phyloP scores from a whole-genome alignment of 1,284 basidiomycete species.

The Meira miltonrushii region DNA sequence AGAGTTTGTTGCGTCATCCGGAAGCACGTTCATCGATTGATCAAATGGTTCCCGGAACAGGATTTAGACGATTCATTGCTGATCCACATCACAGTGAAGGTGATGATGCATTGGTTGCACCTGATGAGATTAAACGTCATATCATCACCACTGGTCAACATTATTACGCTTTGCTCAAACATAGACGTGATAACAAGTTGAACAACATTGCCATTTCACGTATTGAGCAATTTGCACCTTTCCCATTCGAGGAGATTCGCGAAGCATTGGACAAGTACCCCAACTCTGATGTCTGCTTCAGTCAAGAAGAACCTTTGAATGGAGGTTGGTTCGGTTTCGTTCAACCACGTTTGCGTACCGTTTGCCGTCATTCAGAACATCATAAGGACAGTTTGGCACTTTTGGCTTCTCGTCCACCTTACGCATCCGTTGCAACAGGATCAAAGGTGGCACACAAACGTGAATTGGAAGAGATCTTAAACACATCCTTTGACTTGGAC shows the following conservation, averaged over 20 bases:
- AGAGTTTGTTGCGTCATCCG: conserved; percentile 88
- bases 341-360: conserved; percentile 63
- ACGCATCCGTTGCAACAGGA: conserved; percentile 68
- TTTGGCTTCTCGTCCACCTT: conserved; percentile 46
- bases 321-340: conserved; percentile 70
- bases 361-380: conserved; percentile 56
- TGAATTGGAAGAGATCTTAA: conserved; percentile 43
- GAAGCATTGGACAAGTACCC: conserved; percentile 73
- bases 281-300: conserved; percentile 86
- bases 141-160: conserved; percentile 79
- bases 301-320: conserved; percentile 86
- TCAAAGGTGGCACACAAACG: conserved; percentile 63
- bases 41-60: conserved; percentile 81
- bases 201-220: conserved; percentile 90
- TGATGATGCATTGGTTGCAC: conserved; percentile 62
- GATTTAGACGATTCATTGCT: conserved; percentile 89
- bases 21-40: conserved; percentile 76
- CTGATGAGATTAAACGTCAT: conserved; percentile 84
- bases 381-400: conserved; percentile 69
- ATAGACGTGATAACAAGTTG: conserved; percentile 55
- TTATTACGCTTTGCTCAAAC: conserved; percentile 74
- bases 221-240: conserved; percentile 87
- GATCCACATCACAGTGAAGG: conserved; percentile 66
- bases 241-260: conserved; percentile 73
- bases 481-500: conserved; percentile 36